Evolutionary conservation across 129 eudicot genomes (phyloP), one percentile per base, ranked within the genome.

Genomic region (Scalesia atractyloides): DNA sequence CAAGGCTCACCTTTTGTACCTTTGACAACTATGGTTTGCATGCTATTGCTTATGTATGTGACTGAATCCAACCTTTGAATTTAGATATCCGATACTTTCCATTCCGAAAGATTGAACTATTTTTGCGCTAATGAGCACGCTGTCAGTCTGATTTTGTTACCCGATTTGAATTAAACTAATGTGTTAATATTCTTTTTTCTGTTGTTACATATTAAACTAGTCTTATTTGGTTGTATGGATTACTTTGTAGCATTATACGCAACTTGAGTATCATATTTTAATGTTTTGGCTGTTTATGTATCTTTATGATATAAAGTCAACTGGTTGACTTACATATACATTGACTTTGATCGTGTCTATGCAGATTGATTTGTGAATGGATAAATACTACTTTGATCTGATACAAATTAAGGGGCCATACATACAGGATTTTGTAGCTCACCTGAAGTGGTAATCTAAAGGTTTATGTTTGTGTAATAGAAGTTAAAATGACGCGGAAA

Each of bases 401-500:
- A 15, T 26, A 60, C 44, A 60, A 14, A 30, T 60, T 60, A 30
- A 60, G 44, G 30, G 66, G 44, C 4, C 66, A 33, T 60, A 30
- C 43, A 5, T 26, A 58, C 17, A 36, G 60, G 47, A 8, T 59
- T 76, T 62, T 58, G 62, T 68, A 59, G 75, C 70, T 59, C 63
- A 6, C 18, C 30, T 5, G 34, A 76, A 48, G 53, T 49, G 71
- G 48, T 60, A 20, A 18, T 19, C 15, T 33, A 62, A 49, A 69
- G 65, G 66, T 70, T 77, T 33, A 61, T 62, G 73, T 63, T 71
- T 63, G 60, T 71, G 58, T 49, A 64, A 33, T 73, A 73, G 67
- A 70, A 69, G 78, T 39, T 66, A 80, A 49, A 86, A 82, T 80
- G 72, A 86, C 80, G 24, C 80, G 80, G 74, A 87, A 80, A 77